Evolutionary conservation across 805 yeast species (phyloP).

Genomic region (Aciculoconidium aculeatum): DNA sequence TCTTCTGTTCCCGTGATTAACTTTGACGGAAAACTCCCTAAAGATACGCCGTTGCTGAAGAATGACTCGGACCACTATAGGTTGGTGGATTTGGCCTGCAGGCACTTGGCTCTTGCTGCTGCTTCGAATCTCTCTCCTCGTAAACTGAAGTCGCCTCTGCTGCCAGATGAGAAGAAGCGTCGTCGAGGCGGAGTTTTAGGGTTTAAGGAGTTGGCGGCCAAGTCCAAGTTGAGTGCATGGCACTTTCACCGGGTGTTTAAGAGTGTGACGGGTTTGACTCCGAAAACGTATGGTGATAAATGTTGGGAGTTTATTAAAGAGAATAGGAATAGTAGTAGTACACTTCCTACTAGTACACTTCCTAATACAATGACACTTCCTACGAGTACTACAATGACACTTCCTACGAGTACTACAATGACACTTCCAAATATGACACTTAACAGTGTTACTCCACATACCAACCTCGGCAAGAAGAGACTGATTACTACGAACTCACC

Average conservation of each 20-base stretch:
- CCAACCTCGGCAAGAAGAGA: too few relatives aligned
- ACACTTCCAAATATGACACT: too few relatives aligned
- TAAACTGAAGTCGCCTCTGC: too few relatives aligned
- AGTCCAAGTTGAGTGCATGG: constrained; percentile 83
- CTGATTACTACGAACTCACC: too few relatives aligned
- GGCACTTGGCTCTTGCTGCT: constrained; percentile 79
- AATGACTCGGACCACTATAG: constrained; percentile 65
- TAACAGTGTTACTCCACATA: too few relatives aligned
- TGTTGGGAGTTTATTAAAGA: constrained; percentile 63
- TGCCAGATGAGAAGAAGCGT: constrained; percentile 36
- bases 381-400: too few relatives aligned
- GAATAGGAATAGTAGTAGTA: too few relatives aligned
- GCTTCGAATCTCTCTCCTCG: constrained; percentile 33
- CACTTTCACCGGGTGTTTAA: constrained; percentile 90
- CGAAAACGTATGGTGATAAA: constrained; percentile 82
- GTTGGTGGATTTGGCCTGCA: constrained; percentile 71
- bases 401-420: too few relatives aligned
- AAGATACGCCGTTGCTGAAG: constrained; percentile 36
- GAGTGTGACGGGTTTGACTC: constrained; percentile 79
- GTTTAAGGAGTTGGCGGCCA: constrained; percentile 81
- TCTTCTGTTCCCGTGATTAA: constrained; percentile 24
- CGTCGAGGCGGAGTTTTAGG: constrained; percentile 77
- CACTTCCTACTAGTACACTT: too few relatives aligned
- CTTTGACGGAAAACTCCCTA: constrained; percentile 18
- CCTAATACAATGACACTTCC: too few relatives aligned